Evolutionary conservation across 2,329 filamentous ascomycete genomes (phyloP), one percentile per base, ranked within the genome.

Genomic region (Aspergillus novoparasiticus): DNA sequence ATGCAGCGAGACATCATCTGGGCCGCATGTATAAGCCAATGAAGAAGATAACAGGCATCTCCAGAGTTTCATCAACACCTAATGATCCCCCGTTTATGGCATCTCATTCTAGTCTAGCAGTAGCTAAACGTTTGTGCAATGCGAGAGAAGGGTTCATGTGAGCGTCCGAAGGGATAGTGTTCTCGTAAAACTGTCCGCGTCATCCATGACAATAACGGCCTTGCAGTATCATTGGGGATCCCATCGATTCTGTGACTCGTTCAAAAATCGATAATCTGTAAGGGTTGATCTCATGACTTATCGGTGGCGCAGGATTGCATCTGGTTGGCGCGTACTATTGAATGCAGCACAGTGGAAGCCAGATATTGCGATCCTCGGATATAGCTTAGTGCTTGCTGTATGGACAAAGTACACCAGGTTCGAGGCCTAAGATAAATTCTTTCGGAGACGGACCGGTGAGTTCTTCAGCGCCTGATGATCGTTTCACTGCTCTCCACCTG

Each of bases 261-360:
- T 19, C 10, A 36, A 39, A 16, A 4, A 14, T n/a, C 21, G 30
- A 39, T n/a, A 8, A n/a, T 39, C 30, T 26, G 51, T 39, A 39
- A 55, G 51, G 51, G 34, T 55, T 39, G 51, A 19, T 39, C 51
- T 23, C 51, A 55, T 55, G 51, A 55, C 51, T 55, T 55, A 55
- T 55, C n/a, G 16, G 34, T 55, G 51, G 51, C 32, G 51, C 23
- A 39, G 51, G 28, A 28, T 39, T 55, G n/a, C 51, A 36, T 55
- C 36, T 55, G 36, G 34, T 39, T 39, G n/a, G 21, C 21, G 30
- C 12, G 12, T 14, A 23, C 21, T 54, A 54, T 36, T 36, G 51
- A 54, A 36, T 34, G 21, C 12, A 23, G 34, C 28, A 21, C 14
- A 39, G 5, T 23, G 32, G n/a, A 51, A n/a, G 28, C 11, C 8